Evolutionary conservation across 2,329 filamentous ascomycete species (phyloP).

Genomic region (Pyrenochaeta sp.): DNA sequence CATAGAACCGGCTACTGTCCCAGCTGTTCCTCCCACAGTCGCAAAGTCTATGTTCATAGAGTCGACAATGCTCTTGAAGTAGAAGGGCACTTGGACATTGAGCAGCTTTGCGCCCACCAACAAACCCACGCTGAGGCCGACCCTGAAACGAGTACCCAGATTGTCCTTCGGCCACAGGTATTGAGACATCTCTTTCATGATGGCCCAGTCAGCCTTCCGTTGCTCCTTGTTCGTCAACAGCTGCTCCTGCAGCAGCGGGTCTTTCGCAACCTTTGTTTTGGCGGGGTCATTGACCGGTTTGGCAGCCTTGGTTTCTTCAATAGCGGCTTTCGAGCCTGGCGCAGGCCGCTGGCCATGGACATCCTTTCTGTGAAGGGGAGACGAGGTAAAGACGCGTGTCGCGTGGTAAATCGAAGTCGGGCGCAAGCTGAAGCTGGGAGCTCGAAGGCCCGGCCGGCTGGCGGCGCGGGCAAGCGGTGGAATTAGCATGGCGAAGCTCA

Average conservation of each 20-base stretch:
- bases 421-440: slow-evolving; percentile 26
- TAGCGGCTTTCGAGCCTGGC: slow-evolving; percentile 33
- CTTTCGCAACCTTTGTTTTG: slow-evolving; percentile 34
- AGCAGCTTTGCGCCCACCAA: slow-evolving; percentile 88
- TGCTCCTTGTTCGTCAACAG: slow-evolving; percentile 81
- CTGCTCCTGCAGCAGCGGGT: slow-evolving; percentile 67
- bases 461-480: slow-evolving; percentile 47
- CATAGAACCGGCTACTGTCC: slow-evolving; percentile 88
- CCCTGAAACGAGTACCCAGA: slow-evolving; percentile 81
- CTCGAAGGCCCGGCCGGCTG: slow-evolving; percentile 37
- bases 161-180: slow-evolving; percentile 97
- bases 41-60: slow-evolving; percentile 95
- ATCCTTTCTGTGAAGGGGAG: slow-evolving; percentile 55
- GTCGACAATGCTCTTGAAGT: slow-evolving; percentile 98
- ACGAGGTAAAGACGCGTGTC: slow-evolving; percentile 55
- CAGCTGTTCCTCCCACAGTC: slow-evolving; percentile 86
- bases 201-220: slow-evolving; percentile 96
- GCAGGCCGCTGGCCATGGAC: slow-evolving; percentile 44
- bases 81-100: slow-evolving; percentile 98
- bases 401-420: slow-evolving; percentile 28
- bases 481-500: slow-evolving; percentile 43
- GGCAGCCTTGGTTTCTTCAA: slow-evolving; percentile 26
- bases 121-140: slow-evolving; percentile 82
- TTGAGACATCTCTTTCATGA: slow-evolving; percentile 95
- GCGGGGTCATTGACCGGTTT: slow-evolving; percentile 29